These are phyloP conservation scores for Erodium texanum DNA, from an alignment of 441 rosid species.

Conservation along the genomic window DNA sequence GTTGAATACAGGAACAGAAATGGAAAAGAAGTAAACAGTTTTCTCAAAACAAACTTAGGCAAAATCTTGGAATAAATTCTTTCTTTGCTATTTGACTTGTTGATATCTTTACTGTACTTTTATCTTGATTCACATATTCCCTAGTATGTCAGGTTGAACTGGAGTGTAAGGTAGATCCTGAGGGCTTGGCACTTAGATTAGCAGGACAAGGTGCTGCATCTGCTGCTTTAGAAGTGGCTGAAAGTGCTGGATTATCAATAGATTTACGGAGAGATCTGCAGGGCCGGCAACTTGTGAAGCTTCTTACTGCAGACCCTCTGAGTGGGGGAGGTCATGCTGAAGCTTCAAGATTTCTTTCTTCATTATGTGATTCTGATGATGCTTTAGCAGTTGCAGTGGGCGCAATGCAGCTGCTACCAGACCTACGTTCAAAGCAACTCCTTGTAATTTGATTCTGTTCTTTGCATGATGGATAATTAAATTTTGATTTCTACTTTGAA, in stretches of 20 bases:
- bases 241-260: conserved; percentile 81
- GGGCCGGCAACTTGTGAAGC: conserved; percentile 97
- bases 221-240: conserved; percentile 97
- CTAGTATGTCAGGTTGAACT: conserved; percentile 66
- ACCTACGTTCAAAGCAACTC: conserved; percentile 95
- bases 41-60: too few species aligned
- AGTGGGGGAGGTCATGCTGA: conserved; percentile 99
- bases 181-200: conserved; percentile 92
- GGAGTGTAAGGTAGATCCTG: conserved; percentile 87
- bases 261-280: conserved; percentile 92
- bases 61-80: not conserved
- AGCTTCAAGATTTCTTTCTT: conserved; percentile 98
- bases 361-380: conserved; percentile 85
- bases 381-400: conserved; percentile 97
- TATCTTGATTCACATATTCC: conserved; percentile 12
- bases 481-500: conserved; percentile 7
- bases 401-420: conserved; percentile 94
- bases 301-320: conserved; percentile 93
- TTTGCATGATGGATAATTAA: conserved; percentile 12
- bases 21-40: too few species aligned
- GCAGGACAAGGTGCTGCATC: conserved; percentile 98
- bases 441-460: conserved; percentile 46
- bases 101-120: conserved; percentile 10
- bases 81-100: not conserved
- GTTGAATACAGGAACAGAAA: conserved; percentile 9